A percentile compares a stretch with the other conserved stretches of the same genome.
Evolutionary conservation across 2,329 filamentous ascomycete genomes (phyloP).

Genomic region (Aureobasidium uvarum): DNA sequence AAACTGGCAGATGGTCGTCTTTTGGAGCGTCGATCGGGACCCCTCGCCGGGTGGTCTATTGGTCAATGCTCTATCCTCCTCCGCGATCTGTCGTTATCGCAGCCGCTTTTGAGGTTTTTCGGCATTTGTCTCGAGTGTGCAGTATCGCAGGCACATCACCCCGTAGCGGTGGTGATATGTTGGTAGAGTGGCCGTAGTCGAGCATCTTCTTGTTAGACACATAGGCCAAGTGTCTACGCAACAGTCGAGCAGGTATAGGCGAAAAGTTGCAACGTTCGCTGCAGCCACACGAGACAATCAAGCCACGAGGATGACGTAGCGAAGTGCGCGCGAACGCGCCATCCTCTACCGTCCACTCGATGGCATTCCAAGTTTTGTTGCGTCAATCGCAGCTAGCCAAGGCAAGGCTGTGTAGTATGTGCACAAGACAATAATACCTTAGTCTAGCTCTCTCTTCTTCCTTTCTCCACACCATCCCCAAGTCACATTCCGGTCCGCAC

Average conservation of each 20-base stretch:
- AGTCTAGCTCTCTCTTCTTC: not conserved
- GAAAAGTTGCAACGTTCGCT: conserved; percentile 17
- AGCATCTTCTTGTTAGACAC: not conserved
- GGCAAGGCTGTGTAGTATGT: conserved; percentile 18
- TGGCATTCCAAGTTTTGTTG: conserved; percentile 21
- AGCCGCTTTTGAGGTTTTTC: not conserved
- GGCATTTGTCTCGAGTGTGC: not conserved
- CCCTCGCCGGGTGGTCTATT: not conserved
- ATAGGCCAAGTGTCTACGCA: not conserved
- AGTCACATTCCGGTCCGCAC: not conserved
- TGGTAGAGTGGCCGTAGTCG: not conserved
- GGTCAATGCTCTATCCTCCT: conserved; percentile 5
- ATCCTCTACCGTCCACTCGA: not conserved
- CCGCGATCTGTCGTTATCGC: not conserved
- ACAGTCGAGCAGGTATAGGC: conserved; percentile 3
- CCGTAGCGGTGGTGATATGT: not conserved
- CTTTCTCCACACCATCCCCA: not conserved
- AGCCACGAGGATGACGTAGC: conserved; percentile 14
- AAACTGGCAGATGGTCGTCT: conserved; percentile 8
- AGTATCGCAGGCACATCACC: not conserved
- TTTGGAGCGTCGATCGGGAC: conserved; percentile 9
- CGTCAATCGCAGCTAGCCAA: conserved; percentile 12
- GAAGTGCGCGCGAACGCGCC: conserved; percentile 3
- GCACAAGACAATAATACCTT: not conserved
- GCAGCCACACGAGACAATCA: not conserved